Evolutionary conservation across 371 early-diverging fungal species (phyloP), one percentile per base, ranked within the genome.

Genomic region (Choanephora cucurbitarum): DNA sequence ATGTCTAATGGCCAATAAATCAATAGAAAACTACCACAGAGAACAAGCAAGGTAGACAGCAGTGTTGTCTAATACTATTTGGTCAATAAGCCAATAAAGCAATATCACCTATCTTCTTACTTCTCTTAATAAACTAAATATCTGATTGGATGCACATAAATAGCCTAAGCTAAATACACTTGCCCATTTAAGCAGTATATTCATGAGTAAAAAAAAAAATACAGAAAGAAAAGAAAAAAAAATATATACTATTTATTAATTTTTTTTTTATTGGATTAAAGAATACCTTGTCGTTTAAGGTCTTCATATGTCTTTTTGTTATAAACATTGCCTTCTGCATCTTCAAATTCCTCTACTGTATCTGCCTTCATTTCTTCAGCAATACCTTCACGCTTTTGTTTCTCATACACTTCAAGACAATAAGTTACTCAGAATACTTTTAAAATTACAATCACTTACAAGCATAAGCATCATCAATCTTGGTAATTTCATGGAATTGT

Each of bases 241-340:
- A 11, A 10, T 14, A 32, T n/a, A n/a, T n/a, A 24, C 15, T 21
- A 33, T 49, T 49, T 34, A 33, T 49, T 28, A 11, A n/a, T n/a
- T n/a, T n/a, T n/a, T n/a, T n/a, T n/a, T n/a, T n/a, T 49, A 34
- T 13, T 37, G 14, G 14, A 51, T 75, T 84, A 94, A 46, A 96
- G 77, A 46, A 96, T 81, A 8, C 95, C 95, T 69, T 96, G 96
- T 61, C 96, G 84, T 75, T 90, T 88, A 53, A 96, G 81, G 76
- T 94, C 95, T 67, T 97, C 92, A 68, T 94, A 99, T 5, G 95
- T 97, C 85, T 97, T 98, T 62, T 91, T 95, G 82, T 95, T 96
- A 63, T 92, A 97, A 46, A 99, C 98, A 64, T 99, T 98, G 60
- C 41, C 32, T 4, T 52, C 49, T 31, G 21, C 49, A 42, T 47